Evolutionary conservation across 106 monocot genomes (phyloP), one percentile per base, ranked within the genome.

Genomic region (Chionographis japonica): DNA sequence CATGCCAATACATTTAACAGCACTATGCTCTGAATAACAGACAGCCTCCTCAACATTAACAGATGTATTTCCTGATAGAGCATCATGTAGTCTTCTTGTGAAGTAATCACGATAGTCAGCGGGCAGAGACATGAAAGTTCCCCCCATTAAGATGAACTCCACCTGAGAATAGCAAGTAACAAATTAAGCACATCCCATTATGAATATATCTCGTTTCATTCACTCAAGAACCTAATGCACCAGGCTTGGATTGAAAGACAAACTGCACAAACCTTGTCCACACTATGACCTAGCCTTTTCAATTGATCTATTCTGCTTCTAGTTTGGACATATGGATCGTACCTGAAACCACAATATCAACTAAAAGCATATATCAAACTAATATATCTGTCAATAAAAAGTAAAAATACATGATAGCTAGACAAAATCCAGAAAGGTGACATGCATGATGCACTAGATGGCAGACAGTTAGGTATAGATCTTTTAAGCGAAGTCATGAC

Each of bases 141-240:
- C 98, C 9, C 98, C 98, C 98, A 98, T 98, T 70, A 98, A 83
- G 52, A 98, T 98, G 65, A 98, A 98, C 72, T 98, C 98, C 75
- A 98, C 98, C 98, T 97, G 82, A 46, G 49, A 40, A 3, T 58
- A 12, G 50, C 12, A 35, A 50, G 37, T 9, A 15, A 14, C 11
- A 38, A 54, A 74, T 46, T 63, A 37, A 0, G 52, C 51, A 15
- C 14, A 6, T 49, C n/a, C 14, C 40, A 35, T 38, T 6, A 38
- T 61, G 62, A 7, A 43, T 42, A 40, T 4, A 54, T 40, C 18
- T 53, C 16, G 15, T 20, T 37, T 11, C 13, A 49, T 59, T 6
- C 0, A 73, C 40, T 43, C 7, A 4, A 27, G 51, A 2, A 37
- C 46, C 27, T 27, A 27, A 27, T 27, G 46, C 46, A 46, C 0